Conservation (phyloP, 352 stramenopile species). For the Albugo laibachii region DNA sequence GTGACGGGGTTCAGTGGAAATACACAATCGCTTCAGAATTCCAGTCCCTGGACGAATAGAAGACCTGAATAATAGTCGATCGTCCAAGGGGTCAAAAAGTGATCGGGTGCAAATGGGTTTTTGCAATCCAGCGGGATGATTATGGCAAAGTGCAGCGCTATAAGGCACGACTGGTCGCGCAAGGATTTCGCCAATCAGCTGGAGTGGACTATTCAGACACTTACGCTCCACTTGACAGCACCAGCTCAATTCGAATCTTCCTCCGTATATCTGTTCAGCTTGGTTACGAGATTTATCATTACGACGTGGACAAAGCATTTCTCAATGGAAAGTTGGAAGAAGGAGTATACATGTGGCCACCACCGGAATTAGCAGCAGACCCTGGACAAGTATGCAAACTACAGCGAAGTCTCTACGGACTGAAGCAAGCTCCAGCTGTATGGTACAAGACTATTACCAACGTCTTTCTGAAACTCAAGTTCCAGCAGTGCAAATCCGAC, state of each 20-base stretch:
- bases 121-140: not conserved
- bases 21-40: too few relatives aligned
- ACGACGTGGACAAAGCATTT: not conserved
- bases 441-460: slow-evolving; percentile 12
- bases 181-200: too few relatives aligned
- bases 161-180: too few relatives aligned
- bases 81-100: slow-evolving; percentile 1
- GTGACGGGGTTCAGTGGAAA: slow-evolving; percentile 1
- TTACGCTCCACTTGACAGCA: too few relatives aligned
- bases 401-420: slow-evolving; percentile 2
- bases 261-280: not conserved
- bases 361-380: not conserved
- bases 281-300: not conserved
- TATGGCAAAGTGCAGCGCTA: too few relatives aligned
- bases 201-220: too few relatives aligned
- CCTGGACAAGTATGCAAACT: not conserved
- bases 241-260: too few relatives aligned
- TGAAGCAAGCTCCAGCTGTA: slow-evolving; percentile 7
- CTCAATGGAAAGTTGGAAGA: not conserved
- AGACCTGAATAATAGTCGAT: too few relatives aligned
- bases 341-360: not conserved
- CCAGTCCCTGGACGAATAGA: too few relatives aligned
- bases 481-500: slow-evolving; percentile 3
- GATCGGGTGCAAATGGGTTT: slow-evolving; percentile 1
- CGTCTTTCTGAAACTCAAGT: slow-evolving; percentile 6